Percentiles rank a stretch among this genome's conserved stretches.
phyloP scores from a whole-genome alignment of 108 stramenopile species.

The Ochromonas danica region DNA sequence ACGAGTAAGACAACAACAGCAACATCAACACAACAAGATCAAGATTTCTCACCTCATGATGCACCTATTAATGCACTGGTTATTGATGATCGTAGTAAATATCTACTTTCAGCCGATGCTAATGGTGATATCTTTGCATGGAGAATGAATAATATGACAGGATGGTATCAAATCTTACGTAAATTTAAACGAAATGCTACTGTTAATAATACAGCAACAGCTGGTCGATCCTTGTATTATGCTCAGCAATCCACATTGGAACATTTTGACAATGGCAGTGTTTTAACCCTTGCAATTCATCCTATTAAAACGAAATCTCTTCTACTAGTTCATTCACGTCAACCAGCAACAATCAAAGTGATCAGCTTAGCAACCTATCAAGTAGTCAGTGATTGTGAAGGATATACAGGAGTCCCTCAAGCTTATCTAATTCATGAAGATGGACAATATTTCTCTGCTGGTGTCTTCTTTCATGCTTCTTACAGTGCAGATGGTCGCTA shows the following conservation, averaged over 20 bases:
- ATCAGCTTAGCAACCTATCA: not conserved
- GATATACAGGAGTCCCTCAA: not conserved
- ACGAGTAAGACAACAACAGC: too few species aligned
- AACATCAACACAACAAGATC: too few species aligned
- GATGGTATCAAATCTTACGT: conserved; percentile 26
- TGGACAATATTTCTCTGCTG: not conserved
- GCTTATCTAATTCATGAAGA: not conserved
- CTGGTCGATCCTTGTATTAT: too few species aligned
- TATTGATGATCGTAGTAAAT: conserved; percentile 7
- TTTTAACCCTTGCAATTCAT: not conserved
- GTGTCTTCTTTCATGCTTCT: not conserved
- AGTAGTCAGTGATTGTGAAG: not conserved
- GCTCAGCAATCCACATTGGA: too few species aligned
- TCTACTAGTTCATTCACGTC: not conserved
- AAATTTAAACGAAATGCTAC: not conserved
- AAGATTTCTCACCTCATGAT: not conserved
- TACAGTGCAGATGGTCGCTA: not conserved
- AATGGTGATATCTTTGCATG: conserved; percentile 1
- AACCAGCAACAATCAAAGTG: not conserved
- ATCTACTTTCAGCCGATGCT: conserved; percentile 8
- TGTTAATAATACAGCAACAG: not conserved
- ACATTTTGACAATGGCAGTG: not conserved
- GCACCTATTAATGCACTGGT: not conserved
- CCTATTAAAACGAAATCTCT: not conserved
- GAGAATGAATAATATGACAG: not conserved